Base-by-base conservation (phyloP, 1,284 basidiomycete genomes). In the Trametes versicolor region DNA sequence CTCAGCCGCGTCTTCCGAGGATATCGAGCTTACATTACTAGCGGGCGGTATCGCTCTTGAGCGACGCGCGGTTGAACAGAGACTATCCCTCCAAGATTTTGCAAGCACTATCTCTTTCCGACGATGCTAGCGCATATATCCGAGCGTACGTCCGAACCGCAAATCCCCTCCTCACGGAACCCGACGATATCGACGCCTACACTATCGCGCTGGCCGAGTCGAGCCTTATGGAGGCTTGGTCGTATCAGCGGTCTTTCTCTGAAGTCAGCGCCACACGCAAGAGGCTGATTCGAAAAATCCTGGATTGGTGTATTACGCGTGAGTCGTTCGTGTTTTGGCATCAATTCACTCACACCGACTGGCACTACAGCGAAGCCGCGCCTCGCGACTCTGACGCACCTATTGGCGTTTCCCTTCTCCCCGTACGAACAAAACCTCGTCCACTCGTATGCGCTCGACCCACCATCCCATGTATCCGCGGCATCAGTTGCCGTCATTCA, bases 51-150 rank as follows among this genome's bases (percentile, higher is more conserved):
- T 85, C 88, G 21, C 80, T 90, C 39, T 84, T 94, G 29, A 86
- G 89, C 1, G 92, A 94, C 73, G 80, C 83, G n/a, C 88, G 92
- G 23, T 76, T 94, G 39, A 89, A 89, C 65, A 83, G 85, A 67
- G 91, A 94, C 72, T 89, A 89, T 70, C 82, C 88, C 7, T 89
- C 91, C 34, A 93, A 94, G 77, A 88, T 93, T 43, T 73, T 94
- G 2, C 85, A 88, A 71, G 86, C 87, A 7, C 83, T 94, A 51
- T 83, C 85, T 12, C 79, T 89, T 27, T 76, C 85, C 2, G 75
- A 83, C 25, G 78, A 87, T 50, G 72, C 87, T 0, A 76, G 81
- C 48, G 74, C 82, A 1, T 83, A 91, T 43, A 82, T 94, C 37
- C 82, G 90, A 48, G 84, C 83, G 74, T 94, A 91, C 70, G 81